Base-by-base conservation (phyloP, 2,329 filamentous ascomycete species). In the Sarocladiaceae sp. region DNA sequence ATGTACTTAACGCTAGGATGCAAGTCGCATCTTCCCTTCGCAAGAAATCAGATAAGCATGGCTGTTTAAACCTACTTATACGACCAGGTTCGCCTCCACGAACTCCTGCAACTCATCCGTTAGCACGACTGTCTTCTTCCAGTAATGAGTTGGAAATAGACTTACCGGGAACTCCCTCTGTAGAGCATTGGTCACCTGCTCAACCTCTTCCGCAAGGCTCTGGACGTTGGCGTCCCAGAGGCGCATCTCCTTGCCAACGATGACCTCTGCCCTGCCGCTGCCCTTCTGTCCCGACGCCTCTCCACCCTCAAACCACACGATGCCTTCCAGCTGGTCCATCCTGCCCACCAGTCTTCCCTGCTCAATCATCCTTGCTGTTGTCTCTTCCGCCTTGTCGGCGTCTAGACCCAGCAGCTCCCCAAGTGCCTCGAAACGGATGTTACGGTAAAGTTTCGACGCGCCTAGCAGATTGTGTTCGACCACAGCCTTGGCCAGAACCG, bases 391-490 rank as follows among this genome's bases (percentile, higher is more conserved):
- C 61, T 83, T 85, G 43, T 86, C 85, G 0, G 79, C 80, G 47
- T 87, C 80, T 4, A 96, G 73, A 0, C 87, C 89, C 12, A 98
- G 70, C 29, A 96, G 74, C 31, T 74, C 68, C 1, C 83, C 93
- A 1, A 98, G 73, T 20, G 82, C 82, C 46, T 85, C 82, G 53
- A 88, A 82, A 3, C 74, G 73, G 49, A 91, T 90, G 59, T 91
- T 91, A 55, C 72, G 78, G 63, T 89, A 93, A 13, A 93, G 68
- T 39, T 80, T 77, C 35, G 88, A 95, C 2, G 85, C 87, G 16
- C 84, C 89, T 18, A 96, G 80, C 13, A 98, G 73, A 61, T 98
- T 98, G 68, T 98, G 93, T 67, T 98, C 93, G 15, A 96, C 82
- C 9, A 98, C 88, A 6, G 93, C 93, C 62, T 88, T 91, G 56